Evolutionary conservation across 805 yeast species (phyloP), one percentile per base, ranked within the genome.

Genomic region (Phaffomyces thermotolerans): DNA sequence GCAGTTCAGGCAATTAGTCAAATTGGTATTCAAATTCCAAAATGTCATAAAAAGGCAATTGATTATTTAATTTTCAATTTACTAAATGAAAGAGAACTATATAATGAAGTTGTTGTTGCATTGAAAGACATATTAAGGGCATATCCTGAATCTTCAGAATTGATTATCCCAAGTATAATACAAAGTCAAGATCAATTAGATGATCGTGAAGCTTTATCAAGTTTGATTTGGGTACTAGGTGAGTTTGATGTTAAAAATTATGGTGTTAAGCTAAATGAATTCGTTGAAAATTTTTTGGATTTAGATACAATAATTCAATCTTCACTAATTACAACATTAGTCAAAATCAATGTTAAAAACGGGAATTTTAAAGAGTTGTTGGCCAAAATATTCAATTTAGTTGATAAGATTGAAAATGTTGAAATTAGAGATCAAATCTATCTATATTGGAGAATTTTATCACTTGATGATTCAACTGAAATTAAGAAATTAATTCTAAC

Each of bases 351-450:
- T 37, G 59, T 58, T 59, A 54, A 62, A 37, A 59, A 65, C 8
- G 82, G 82, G 2, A 51, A 53, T 17, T 48, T 65, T 36, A 51
- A 52, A 35, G 69, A 64, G 34, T 49, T 72, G 23, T 66, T 84
- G 50, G 90, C 84, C 54, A 68, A 66, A 36, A 71, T 79, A 7
- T 70, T 84, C 52, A 81, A 78, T 47, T 79, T 86, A 9, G 83
- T 89, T 4, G 75, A 73, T 45, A 73, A 76, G 36, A 70, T 83
- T 44, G 84, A 81, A 47, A 82, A 81, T 55, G 77, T 87, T 3
- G 95, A 84, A 57, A 83, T 84, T 24, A 72, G 93, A 60, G 95
- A 84, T 59, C 78, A 81, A 67, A 89, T 91, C 1, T 84, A 75
- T 59, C 68, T 84, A 35, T 84, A 83, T 58, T 84, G 93, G 93